Base-by-base conservation (phyloP, 441 rosid species). In the Euphorbia celastroides region DNA sequence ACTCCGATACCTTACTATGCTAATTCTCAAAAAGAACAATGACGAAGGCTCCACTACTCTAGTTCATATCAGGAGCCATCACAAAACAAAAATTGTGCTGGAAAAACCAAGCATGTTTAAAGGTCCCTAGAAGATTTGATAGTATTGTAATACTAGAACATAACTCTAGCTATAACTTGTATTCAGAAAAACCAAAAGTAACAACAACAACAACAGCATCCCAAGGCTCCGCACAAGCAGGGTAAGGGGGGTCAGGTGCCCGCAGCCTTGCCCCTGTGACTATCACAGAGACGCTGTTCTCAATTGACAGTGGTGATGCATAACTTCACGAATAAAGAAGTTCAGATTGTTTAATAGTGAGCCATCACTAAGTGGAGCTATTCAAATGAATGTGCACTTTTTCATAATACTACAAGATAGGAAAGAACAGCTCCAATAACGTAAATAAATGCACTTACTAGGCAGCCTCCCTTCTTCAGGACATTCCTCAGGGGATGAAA, bases 391-490 rank as follows among this genome's bases (percentile, higher is more conserved):
- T 41, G 55, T 8, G 19, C 56, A 56, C n/a, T 7, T 34, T 65
- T 14, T 20, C 19, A 20, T 28, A 36, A 48, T n/a, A 7, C 42
- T 7, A 65, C 5, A 28, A 14, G n/a, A 52, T 13, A 42, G 19
- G 60, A 20, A 42, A 6, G 42, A 28, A 12, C 22, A 52, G 6
- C 44, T 55, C 27, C 38, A 34, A 34, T 34, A 34, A 4, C 4
- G 38, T 8, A 2, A 16, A 68, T 23, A 56, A 63, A 41, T 72
- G 60, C 58, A 80, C 86, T 66, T 70, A 93, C 98, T 89, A 67
- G 97, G 98, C 83, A 93, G 97, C 78, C 97, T 88, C 74, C 97
- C 98, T 80, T 93, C 98, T 78, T 93, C 97, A 59, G 98, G 98
- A 70, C 97, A 90, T 67, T 86, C 81, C 1, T 86, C 85, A 66